These are phyloP conservation scores for Syzygium jambos DNA, from an alignment of 345 rosid species.

Conservation along the genomic window DNA sequence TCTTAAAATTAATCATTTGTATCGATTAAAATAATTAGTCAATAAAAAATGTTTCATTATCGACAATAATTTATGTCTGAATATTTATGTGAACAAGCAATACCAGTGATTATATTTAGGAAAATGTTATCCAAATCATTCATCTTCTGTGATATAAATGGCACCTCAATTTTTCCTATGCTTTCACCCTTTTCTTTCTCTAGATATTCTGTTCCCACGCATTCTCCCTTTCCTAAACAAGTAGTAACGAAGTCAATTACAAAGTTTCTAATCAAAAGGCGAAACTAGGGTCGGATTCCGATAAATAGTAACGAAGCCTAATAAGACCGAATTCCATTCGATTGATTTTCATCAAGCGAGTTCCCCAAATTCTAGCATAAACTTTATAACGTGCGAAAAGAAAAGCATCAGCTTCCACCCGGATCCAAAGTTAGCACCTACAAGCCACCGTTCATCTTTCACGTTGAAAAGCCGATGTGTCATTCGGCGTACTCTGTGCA, in stretches of 20 bases:
- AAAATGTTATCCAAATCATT: too few species aligned
- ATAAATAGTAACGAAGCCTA: not conserved
- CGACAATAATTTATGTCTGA: too few species aligned
- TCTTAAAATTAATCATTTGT: too few species aligned
- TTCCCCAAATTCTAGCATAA: not conserved
- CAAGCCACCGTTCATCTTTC: not conserved
- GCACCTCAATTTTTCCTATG: too few species aligned
- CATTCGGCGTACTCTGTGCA: too few species aligned
- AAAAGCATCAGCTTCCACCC: not conserved
- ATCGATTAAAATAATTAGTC: too few species aligned
- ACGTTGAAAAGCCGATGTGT: too few species aligned
- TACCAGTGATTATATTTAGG: too few species aligned
- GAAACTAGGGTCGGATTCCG: not conserved
- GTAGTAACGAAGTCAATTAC: not conserved
- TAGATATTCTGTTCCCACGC: not conserved
- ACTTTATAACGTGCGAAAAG: not conserved
- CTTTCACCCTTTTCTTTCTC: not conserved
- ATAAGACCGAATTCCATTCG: not conserved
- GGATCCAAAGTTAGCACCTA: not conserved
- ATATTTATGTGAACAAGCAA: too few species aligned
- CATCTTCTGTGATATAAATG: too few species aligned
- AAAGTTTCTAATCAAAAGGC: not conserved
- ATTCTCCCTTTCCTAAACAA: not conserved
- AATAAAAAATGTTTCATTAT: too few species aligned
- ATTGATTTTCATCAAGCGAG: not conserved